These are phyloP conservation scores for Thinopyrum obtusiflorum DNA, from an alignment of 202 grass and related monocot species.

Conservation along the genomic window DNA sequence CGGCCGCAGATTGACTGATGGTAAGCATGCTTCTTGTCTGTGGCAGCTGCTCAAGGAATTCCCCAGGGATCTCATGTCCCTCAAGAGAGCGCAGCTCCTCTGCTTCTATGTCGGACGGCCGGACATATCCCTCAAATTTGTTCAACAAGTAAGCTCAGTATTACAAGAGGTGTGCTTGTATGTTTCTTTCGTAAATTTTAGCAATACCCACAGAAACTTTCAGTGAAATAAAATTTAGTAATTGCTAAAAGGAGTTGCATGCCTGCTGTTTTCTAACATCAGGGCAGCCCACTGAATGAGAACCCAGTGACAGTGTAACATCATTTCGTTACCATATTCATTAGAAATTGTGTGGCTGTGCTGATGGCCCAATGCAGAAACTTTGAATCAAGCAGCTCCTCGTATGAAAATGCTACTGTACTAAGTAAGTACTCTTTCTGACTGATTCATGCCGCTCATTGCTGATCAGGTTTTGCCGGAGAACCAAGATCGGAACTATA, in stretches of 20 bases:
- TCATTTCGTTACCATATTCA: background rate
- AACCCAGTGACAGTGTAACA: background rate
- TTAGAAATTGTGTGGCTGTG: background rate
- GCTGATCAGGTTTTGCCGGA: constrained; percentile 54
- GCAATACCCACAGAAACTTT: background rate
- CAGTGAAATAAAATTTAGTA: background rate
- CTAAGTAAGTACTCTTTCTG: background rate
- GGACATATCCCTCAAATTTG: constrained; percentile 50
- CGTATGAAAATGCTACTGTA: background rate
- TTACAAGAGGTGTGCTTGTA: background rate
- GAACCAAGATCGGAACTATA: constrained; percentile 60
- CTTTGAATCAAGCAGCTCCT: background rate
- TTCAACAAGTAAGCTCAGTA: constrained; percentile 44
- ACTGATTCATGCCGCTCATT: background rate
- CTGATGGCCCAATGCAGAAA: background rate
- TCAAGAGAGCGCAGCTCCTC: constrained; percentile 54
- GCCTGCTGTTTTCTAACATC: background rate
- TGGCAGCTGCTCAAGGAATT: constrained; percentile 56
- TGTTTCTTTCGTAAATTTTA: background rate
- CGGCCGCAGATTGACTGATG: background rate
- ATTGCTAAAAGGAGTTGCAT: background rate
- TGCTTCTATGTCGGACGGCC: constrained; percentile 61
- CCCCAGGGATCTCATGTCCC: constrained; percentile 62
- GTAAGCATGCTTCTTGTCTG: background rate
- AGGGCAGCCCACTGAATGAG: background rate